A percentile compares a stretch with the other conserved stretches of the same genome.
Conservation (phyloP, 2,329 filamentous ascomycete genomes). For the Cercospora sp. region DNA sequence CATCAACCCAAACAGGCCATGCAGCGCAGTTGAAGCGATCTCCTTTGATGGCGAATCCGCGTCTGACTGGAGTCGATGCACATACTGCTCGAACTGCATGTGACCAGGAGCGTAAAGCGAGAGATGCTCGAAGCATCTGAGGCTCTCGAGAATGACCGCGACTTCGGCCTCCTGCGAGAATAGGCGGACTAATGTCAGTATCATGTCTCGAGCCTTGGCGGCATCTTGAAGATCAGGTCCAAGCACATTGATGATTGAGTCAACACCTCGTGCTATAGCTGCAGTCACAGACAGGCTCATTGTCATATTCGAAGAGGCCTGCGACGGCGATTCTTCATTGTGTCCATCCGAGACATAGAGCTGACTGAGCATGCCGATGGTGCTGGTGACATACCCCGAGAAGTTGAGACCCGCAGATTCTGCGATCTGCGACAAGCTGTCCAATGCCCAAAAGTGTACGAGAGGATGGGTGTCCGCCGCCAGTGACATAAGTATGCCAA, state of each 20-base stretch:
- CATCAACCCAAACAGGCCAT: slow-evolving; percentile 93
- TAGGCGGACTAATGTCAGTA: slow-evolving; percentile 79
- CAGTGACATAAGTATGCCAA: slow-evolving; percentile 97
- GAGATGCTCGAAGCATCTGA: slow-evolving; percentile 84
- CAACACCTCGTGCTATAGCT: slow-evolving; percentile 81
- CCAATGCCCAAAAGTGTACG: slow-evolving; percentile 94
- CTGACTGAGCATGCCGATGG: slow-evolving; percentile 89
- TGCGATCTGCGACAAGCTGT: slow-evolving; percentile 80
- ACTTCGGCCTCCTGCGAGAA: slow-evolving; percentile 70
- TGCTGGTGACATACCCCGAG: slow-evolving; percentile 83
- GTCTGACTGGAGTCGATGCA: slow-evolving; percentile 75
- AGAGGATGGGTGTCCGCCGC: slow-evolving; percentile 93
- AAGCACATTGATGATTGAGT: slow-evolving; percentile 94
- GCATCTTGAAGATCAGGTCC: slow-evolving; percentile 94
- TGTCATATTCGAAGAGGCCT: slow-evolving; percentile 87
- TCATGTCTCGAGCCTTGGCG: slow-evolving; percentile 85
- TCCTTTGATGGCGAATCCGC: slow-evolving; percentile 68
- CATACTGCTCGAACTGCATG: slow-evolving; percentile 80
- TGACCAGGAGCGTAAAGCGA: slow-evolving; percentile 88
- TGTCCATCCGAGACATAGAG: slow-evolving; percentile 90
- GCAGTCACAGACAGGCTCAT: slow-evolving; percentile 78
- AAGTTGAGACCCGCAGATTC: slow-evolving; percentile 93
- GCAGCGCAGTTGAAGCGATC: slow-evolving; percentile 78
- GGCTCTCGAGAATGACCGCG: slow-evolving; percentile 70
- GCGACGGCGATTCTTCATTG: slow-evolving; percentile 75